These are phyloP conservation scores for Tetracladium maxilliforme DNA, from an alignment of 2,329 filamentous ascomycete species.

Conservation along the genomic window DNA sequence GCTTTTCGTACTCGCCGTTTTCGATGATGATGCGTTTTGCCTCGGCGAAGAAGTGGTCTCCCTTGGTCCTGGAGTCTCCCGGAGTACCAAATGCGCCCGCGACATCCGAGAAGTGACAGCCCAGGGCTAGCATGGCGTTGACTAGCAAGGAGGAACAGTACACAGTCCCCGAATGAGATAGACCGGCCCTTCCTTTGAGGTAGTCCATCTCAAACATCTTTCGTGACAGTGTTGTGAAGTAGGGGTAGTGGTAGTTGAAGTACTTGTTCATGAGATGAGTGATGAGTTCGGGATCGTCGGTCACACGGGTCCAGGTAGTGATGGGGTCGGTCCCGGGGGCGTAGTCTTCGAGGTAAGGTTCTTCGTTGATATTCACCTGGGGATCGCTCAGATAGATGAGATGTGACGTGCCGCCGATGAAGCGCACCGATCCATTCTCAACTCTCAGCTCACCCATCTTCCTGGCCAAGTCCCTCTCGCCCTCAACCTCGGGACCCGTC, in stretches of 20 bases:
- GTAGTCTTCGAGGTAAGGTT: slow-evolving; percentile 7
- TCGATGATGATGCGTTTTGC: slow-evolving; percentile 81
- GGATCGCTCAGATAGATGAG: slow-evolving; percentile 62
- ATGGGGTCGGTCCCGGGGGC: slow-evolving; percentile 39
- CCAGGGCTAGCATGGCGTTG: slow-evolving; percentile 80
- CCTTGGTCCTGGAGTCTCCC: slow-evolving; percentile 70
- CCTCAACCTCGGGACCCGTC: too few species aligned
- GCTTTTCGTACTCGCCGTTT: slow-evolving; percentile 85
- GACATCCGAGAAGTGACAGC: slow-evolving; percentile 80
- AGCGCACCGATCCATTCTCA: slow-evolving; percentile 76
- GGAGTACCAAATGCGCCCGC: slow-evolving; percentile 56
- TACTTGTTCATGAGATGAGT: slow-evolving; percentile 92
- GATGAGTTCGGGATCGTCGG: slow-evolving; percentile 62
- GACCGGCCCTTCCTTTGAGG: slow-evolving; percentile 47
- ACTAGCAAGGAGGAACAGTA: slow-evolving; percentile 86
- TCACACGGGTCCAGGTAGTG: slow-evolving; percentile 79
- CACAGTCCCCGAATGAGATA: slow-evolving; percentile 36
- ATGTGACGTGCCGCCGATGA: slow-evolving; percentile 89
- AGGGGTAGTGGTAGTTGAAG: slow-evolving; percentile 95
- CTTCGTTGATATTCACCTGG: slow-evolving; percentile 26
- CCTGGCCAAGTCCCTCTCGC: slow-evolving; percentile 71
- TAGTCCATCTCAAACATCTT: slow-evolving; percentile 81
- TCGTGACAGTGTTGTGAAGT: slow-evolving; percentile 84
- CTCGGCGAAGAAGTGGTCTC: slow-evolving; percentile 91
- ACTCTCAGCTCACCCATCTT: slow-evolving; percentile 88